These are phyloP conservation scores for Hyaloraphidium curvatum DNA, from an alignment of 192 early-diverging fungal genomes.

Conservation along the genomic window DNA sequence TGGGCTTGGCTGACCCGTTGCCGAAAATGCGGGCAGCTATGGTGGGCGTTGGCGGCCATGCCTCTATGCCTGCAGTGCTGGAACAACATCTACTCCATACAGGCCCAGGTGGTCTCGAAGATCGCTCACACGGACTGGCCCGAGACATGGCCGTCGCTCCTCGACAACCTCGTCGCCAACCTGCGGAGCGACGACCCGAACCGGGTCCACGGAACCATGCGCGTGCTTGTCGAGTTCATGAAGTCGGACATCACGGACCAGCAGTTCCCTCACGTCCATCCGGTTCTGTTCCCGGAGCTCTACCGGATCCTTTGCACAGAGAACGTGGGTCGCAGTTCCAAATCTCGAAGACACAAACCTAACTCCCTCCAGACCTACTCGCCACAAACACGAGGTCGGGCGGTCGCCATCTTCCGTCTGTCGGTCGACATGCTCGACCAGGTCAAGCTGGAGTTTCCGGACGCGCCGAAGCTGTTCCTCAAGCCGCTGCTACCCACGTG, in stretches of 20 bases:
- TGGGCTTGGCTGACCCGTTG: background rate
- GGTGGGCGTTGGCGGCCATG: background rate
- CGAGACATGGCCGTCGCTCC: slow-evolving; percentile 77
- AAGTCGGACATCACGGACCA: slow-evolving; percentile 68
- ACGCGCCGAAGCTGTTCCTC: slow-evolving; percentile 44
- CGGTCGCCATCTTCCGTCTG: slow-evolving; percentile 62
- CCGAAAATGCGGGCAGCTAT: background rate
- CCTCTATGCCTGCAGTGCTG: background rate
- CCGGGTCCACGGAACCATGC: slow-evolving; percentile 73
- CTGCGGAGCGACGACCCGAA: slow-evolving; percentile 40
- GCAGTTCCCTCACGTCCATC: slow-evolving; percentile 65
- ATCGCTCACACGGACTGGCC: slow-evolving; percentile 89
- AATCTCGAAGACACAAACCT: slow-evolving; percentile 1
- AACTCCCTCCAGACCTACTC: slow-evolving; percentile 27
- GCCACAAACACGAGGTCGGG: slow-evolving; percentile 45
- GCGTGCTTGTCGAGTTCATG: slow-evolving; percentile 71
- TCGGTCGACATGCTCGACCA: slow-evolving; percentile 68
- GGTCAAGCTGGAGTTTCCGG: slow-evolving; percentile 55
- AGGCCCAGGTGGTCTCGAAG: slow-evolving; percentile 69
- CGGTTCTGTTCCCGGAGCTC: slow-evolving; percentile 65
- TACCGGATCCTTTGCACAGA: slow-evolving; percentile 49
- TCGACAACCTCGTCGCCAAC: slow-evolving; percentile 44
- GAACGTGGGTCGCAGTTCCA: slow-evolving; percentile 16
- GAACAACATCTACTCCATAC: background rate
- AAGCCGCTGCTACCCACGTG: slow-evolving; percentile 59